These are phyloP conservation scores for Venturia nashicola DNA, from an alignment of 2,329 filamentous ascomycete genomes.

Conservation along the genomic window DNA sequence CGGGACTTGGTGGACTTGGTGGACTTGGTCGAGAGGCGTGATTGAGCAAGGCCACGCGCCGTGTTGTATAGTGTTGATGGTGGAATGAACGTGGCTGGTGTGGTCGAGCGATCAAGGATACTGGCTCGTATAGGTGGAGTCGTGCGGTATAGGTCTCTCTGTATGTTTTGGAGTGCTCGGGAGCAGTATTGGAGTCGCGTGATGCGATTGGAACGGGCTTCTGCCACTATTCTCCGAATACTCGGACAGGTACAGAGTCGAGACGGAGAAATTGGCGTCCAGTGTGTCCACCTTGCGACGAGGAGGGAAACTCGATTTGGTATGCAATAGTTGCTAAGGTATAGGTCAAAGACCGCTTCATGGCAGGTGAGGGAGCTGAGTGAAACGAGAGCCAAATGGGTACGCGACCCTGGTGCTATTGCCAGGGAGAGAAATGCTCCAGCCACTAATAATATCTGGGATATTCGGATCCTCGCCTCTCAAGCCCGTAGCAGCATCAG, in stretches of 20 bases:
- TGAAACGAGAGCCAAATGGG: background rate
- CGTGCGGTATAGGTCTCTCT: background rate
- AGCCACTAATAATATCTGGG: background rate
- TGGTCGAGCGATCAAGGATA: background rate
- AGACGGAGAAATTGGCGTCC: background rate
- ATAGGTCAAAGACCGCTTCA: conserved; percentile 2
- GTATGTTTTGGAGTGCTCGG: background rate
- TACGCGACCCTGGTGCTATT: background rate
- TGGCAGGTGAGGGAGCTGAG: background rate
- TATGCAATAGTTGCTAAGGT: background rate
- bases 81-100: background rate
- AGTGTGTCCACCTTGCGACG: background rate
- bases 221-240: background rate
- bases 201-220: background rate
- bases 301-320: background rate
- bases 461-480: background rate
- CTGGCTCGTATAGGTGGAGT: background rate
- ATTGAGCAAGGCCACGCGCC: conserved; percentile 6
- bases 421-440: background rate
- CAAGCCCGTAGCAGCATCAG: background rate
- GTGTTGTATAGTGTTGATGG: background rate
- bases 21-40: conserved; percentile 12
- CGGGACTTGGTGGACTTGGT: conserved; percentile 19
- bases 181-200: background rate
- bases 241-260: too few relatives aligned